A percentile compares a stretch with the other conserved stretches of the same genome.
phyloP scores from a whole-genome alignment of 805 yeast genomes.

The Barnettozyma californica region DNA sequence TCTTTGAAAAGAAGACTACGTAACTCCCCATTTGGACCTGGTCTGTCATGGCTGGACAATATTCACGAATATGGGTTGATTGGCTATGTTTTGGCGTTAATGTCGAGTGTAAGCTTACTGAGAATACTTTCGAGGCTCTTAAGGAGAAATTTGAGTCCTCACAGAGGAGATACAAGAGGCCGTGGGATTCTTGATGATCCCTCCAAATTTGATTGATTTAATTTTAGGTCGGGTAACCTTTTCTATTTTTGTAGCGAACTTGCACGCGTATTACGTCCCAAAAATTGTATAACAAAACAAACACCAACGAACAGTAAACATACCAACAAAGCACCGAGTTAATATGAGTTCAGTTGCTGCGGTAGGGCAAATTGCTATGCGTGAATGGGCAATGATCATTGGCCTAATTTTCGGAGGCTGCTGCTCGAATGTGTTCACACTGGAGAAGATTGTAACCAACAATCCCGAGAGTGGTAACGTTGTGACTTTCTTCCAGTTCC shows the following conservation, averaged over 20 bases:
- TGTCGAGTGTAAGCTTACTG: not conserved
- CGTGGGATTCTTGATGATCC: constrained; percentile 8
- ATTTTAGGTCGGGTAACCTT: not conserved
- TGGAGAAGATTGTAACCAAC: constrained; percentile 46
- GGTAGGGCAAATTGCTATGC: constrained; percentile 11
- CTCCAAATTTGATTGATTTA: constrained; percentile 3
- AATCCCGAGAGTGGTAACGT: constrained; percentile 39
- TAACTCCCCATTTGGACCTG: constrained; percentile 38
- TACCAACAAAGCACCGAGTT: not conserved
- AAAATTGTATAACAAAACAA: too few relatives aligned
- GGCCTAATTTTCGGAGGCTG: constrained; percentile 60
- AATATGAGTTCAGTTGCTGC: constrained; percentile 10
- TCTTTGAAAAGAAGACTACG: constrained; percentile 29
- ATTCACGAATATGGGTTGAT: constrained; percentile 40
- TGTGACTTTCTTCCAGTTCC: constrained; percentile 53
- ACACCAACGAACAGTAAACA: not conserved
- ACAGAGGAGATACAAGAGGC: not conserved
- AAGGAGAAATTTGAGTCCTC: not conserved
- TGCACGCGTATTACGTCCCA: too few relatives aligned
- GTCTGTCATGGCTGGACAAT: constrained; percentile 37
- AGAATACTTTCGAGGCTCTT: not conserved
- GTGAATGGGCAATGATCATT: constrained; percentile 14
- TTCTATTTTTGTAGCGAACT: not conserved
- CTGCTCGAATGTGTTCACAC: constrained; percentile 57
- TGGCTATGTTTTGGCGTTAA: constrained; percentile 30